phyloP scores from a whole-genome alignment of 352 stramenopile genomes.

The Pythium vanterpoolii region DNA sequence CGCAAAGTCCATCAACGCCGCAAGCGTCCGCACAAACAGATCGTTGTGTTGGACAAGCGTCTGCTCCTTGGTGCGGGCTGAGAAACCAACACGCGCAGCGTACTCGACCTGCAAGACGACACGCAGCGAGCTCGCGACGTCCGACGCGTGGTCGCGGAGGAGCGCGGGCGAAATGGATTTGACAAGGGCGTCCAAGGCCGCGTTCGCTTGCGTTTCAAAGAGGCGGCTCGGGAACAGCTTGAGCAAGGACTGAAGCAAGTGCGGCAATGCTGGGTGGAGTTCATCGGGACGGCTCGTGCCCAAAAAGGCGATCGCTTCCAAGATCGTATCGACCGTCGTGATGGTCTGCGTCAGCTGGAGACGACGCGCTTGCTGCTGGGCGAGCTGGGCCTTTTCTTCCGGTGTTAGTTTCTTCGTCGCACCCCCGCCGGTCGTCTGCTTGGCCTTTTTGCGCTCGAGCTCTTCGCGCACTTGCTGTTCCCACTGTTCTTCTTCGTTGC shows the following conservation, averaged over 20 bases:
- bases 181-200: slow-evolving; percentile 40
- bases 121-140: slow-evolving; percentile 56
- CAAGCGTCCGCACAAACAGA: slow-evolving; percentile 59
- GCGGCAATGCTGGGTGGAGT: slow-evolving; percentile 68
- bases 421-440: slow-evolving; percentile 13
- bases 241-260: slow-evolving; percentile 46
- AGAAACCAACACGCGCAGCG: slow-evolving; percentile 27
- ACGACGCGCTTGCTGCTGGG: slow-evolving; percentile 60
- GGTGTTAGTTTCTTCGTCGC: slow-evolving; percentile 39
- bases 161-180: slow-evolving; percentile 58
- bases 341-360: slow-evolving; percentile 41
- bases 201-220: slow-evolving; percentile 41
- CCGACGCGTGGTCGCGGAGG: slow-evolving; percentile 63
- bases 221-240: slow-evolving; percentile 58
- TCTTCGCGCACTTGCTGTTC: slow-evolving; percentile 83
- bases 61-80: slow-evolving; percentile 35
- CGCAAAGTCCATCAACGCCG: slow-evolving; percentile 66
- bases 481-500: slow-evolving; percentile 84
- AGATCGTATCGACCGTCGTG: slow-evolving; percentile 38
- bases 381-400: slow-evolving; percentile 55
- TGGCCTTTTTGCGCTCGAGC: slow-evolving; percentile 65
- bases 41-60: slow-evolving; percentile 36
- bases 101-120: slow-evolving; percentile 45
- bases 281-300: slow-evolving; percentile 52
- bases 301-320: slow-evolving; percentile 68